phyloP scores from a whole-genome alignment of 371 early-diverging fungal genomes.

The Mucor circinelloides region DNA sequence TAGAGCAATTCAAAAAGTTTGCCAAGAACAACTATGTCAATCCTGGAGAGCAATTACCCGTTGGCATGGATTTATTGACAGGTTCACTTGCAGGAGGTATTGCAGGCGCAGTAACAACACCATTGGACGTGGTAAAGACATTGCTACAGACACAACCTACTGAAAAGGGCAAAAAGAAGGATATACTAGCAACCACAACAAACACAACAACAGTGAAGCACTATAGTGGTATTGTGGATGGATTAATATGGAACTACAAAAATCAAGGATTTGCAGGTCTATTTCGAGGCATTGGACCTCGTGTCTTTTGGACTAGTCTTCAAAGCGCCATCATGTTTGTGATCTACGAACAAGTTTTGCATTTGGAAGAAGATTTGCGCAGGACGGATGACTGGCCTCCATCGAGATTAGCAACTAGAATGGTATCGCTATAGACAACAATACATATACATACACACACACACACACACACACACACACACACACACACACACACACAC shows the following conservation, averaged over 20 bases:
- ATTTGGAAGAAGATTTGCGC: constrained; percentile 40
- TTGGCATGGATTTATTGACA: constrained; percentile 57
- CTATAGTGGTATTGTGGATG: constrained; percentile 66
- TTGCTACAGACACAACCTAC: constrained; percentile 68
- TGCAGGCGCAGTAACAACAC: constrained; percentile 73
- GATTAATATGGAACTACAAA: constrained; percentile 63
- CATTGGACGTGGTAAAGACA: constrained; percentile 73
- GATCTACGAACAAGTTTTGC: constrained; percentile 65
- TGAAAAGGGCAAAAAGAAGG: constrained; percentile 9
- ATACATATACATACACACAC: neutral
- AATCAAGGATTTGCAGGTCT: constrained; percentile 65
- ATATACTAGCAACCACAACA: constrained; percentile 16
- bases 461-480: no score
- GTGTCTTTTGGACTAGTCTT: constrained; percentile 68
- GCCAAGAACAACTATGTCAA: constrained; percentile 32
- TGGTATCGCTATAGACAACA: neutral
- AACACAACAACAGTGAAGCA: constrained; percentile 37
- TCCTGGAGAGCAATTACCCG: constrained; percentile 43
- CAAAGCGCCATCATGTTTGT: constrained; percentile 76
- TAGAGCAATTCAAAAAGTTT: constrained; percentile 52
- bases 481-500: no score
- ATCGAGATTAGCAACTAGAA: neutral
- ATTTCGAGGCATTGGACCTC: constrained; percentile 68
- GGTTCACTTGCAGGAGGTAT: constrained; percentile 70
- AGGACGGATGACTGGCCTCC: constrained; percentile 48